Percentiles rank a stretch among this genome's conserved stretches.
phyloP scores from a whole-genome alignment of 805 yeast genomes.

The Wickerhamomyces mucosus region DNA sequence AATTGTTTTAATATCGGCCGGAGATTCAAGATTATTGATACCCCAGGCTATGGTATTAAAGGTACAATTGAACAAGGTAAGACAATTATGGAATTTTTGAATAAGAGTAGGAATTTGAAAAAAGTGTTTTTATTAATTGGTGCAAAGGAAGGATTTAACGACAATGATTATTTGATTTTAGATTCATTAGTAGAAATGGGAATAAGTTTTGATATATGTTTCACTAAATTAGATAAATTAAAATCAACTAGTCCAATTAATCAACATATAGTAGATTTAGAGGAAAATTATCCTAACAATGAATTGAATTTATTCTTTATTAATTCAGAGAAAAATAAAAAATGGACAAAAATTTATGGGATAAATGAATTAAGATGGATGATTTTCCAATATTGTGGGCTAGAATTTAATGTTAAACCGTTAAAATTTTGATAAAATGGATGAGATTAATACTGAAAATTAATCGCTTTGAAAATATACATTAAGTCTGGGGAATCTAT shows the following conservation, averaged over 20 bases:
- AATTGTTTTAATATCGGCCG: conserved; percentile 64
- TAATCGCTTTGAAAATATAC: too few relatives aligned
- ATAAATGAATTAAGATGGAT: conserved; percentile 40
- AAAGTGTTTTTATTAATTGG: conserved; percentile 56
- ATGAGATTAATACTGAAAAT: too few relatives aligned
- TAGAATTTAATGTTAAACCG: conserved; percentile 18
- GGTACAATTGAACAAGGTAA: conserved; percentile 64
- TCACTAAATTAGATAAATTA: conserved; percentile 68
- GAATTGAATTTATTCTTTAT: conserved; percentile 37
- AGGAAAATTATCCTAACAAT: conserved; percentile 29
- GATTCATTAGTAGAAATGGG: conserved; percentile 43
- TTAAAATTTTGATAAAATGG: conserved; percentile 7
- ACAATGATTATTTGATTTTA: conserved; percentile 45
- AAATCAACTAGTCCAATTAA: conserved; percentile 28
- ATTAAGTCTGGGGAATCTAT: too few relatives aligned
- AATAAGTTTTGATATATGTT: conserved; percentile 60
- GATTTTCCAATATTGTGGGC: conserved; percentile 46
- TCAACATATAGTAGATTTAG: conserved; percentile 23
- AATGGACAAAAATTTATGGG: conserved; percentile 36
- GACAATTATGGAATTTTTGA: conserved; percentile 53
- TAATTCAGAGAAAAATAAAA: conserved; percentile 33
- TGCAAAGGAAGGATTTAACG: conserved; percentile 47
- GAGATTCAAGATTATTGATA: conserved; percentile 60
- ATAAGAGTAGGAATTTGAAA: conserved; percentile 40
- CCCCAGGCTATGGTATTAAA: conserved; percentile 84